Evolutionary conservation across 176 grass and related monocot species (phyloP).

Genomic region (Ananas comosus): DNA sequence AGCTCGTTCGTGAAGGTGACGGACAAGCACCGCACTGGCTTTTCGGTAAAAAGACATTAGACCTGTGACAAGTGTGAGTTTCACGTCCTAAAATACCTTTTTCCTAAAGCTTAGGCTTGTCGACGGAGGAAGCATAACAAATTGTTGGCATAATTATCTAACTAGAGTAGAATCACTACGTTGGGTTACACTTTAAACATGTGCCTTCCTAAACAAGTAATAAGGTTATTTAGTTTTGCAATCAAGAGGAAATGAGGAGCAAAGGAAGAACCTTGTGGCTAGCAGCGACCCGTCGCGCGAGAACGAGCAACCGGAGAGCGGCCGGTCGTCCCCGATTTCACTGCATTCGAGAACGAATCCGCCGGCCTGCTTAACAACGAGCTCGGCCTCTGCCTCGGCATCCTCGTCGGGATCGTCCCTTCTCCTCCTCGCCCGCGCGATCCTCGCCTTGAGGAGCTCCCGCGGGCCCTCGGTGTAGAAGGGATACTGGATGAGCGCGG

Average conservation of each 20-base stretch:
- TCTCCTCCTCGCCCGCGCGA: conserved; percentile 65
- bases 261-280: conserved; percentile 51
- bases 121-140: no score
- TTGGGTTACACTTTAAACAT: no score
- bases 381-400: conserved; percentile 58
- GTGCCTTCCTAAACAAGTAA: conserved; percentile 11
- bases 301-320: conserved; percentile 82
- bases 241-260: background rate
- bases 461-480: conserved; percentile 83
- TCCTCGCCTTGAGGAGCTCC: conserved; percentile 59
- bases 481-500: conserved; percentile 59
- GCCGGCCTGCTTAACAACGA: conserved; percentile 50
- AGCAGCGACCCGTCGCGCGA: conserved; percentile 58
- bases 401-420: conserved; percentile 79
- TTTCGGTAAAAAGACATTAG: no score
- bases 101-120: no score
- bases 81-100: no score
- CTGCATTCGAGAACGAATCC: conserved; percentile 75
- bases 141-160: no score
- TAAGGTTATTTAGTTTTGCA: background rate
- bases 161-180: no score
- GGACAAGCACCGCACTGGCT: no score
- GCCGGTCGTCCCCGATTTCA: conserved; percentile 85
- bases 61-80: no score
- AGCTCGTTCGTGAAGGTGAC: no score